Base-by-base conservation (phyloP, 2,329 filamentous ascomycete species). In the Nigrograna mackinnonii region DNA sequence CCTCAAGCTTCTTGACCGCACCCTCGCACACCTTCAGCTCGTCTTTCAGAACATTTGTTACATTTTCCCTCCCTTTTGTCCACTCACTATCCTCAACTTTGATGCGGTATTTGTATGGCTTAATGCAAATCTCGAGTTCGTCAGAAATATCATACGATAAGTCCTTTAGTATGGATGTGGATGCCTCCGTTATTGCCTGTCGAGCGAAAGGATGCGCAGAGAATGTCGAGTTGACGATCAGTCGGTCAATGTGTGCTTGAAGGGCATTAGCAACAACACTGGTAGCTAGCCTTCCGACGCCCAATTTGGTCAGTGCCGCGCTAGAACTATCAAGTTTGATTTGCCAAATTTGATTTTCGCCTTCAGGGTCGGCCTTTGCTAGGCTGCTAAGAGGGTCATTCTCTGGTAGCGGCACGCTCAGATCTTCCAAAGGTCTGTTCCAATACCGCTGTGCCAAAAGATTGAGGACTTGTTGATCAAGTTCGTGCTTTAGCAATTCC, bases 51-150 rank as follows among this genome's bases (percentile, higher is more conserved):
- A 94, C 84, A 6, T 77, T 79, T 28, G 83, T 80, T 1, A 92
- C 86, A 55, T 95, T 94, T 34, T 96, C 91, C 38, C 92, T 79
- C 1, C 91, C 91, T 47, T 87, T 83, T 3, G 78, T 69, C 94
- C 94, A 99, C 66, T 99, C 95, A 6, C 84, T 78, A 28, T 91
- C 88, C 60, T 96, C 90, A 33, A 99, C 85, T 57, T 99, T 94
- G 44, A 99, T 95, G 49, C 96, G 91, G 55, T 92, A 97, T 66
- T 99, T 99, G 76, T 92, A 99, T 0, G 95, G 94, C 69, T 99
- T 99, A 71, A 99, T 95, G 65, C 92, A 99, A 64, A 97, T 97
- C 69, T 99, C 94, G 1, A 99, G 89, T 70, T 97, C 94, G 60
- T 99, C 95, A 50, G 89, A 94, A 1, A 95, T 99, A 69, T 92